Conservation (phyloP, 805 yeast genomes). For the Suhomyces tanzawaensis region DNA sequence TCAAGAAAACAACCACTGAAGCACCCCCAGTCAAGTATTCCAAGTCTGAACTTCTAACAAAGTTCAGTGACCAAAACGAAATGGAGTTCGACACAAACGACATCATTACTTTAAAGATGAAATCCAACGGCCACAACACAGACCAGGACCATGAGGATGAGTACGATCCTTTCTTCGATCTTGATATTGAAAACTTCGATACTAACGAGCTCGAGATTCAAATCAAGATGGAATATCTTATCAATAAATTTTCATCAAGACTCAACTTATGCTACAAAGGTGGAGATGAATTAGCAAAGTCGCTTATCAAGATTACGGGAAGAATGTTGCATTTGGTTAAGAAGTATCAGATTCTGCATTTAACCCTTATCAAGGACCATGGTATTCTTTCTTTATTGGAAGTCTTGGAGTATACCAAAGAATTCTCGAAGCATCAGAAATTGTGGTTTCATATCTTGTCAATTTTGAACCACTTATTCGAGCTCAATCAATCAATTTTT, state of each 20-base stretch:
- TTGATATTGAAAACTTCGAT: slow-evolving; percentile 39
- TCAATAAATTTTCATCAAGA: slow-evolving; percentile 29
- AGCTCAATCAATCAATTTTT: slow-evolving; percentile 26
- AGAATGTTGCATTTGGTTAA: slow-evolving; percentile 37
- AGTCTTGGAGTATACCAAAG: slow-evolving; percentile 29
- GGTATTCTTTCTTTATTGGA: slow-evolving; percentile 40
- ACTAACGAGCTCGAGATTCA: slow-evolving; percentile 42
- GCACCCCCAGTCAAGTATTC: slow-evolving; percentile 8
- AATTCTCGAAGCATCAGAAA: slow-evolving; percentile 29
- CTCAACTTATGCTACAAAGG: slow-evolving; percentile 30
- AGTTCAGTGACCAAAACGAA: slow-evolving; percentile 28
- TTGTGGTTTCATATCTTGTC: slow-evolving; percentile 39
- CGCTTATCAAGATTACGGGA: slow-evolving; percentile 35
- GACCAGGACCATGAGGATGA: slow-evolving; percentile 18
- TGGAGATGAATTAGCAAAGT: slow-evolving; percentile 27
- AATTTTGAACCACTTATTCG: slow-evolving; percentile 34
- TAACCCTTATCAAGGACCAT: slow-evolving; percentile 39
- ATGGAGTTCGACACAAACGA: slow-evolving; percentile 15
- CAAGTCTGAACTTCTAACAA: slow-evolving; percentile 29
- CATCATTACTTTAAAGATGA: neutral
- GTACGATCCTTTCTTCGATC: slow-evolving; percentile 37
- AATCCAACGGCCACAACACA: neutral
- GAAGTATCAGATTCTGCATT: slow-evolving; percentile 41
- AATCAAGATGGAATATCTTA: slow-evolving; percentile 37
- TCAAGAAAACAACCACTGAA: neutral